Evolutionary conservation across 129 eudicot species (phyloP).

Genomic region (Daucus carota): DNA sequence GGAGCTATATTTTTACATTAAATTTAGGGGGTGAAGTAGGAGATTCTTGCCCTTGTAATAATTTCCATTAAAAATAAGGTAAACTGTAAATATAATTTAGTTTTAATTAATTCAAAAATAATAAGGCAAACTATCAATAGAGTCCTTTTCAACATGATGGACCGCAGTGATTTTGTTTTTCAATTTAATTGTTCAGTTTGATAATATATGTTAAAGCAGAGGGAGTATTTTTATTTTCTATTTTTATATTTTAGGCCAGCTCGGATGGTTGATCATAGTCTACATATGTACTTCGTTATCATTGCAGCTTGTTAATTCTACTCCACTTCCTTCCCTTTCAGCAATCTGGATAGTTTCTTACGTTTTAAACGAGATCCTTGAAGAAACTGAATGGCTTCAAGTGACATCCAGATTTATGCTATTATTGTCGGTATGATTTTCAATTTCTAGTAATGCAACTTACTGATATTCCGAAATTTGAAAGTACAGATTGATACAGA

Average conservation of each 20-base stretch:
- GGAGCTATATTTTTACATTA: too few species aligned
- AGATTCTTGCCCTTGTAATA: too few species aligned
- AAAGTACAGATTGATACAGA: background rate
- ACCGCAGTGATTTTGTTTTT: background rate
- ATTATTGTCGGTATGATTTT: constrained; percentile 42
- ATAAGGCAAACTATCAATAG: too few species aligned
- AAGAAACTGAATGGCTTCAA: constrained; percentile 58
- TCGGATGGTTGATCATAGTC: background rate
- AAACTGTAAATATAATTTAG: too few species aligned
- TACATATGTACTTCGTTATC: background rate
- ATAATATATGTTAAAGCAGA: background rate
- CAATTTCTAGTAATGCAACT: background rate
- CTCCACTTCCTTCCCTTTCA: constrained; percentile 17
- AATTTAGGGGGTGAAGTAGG: too few species aligned
- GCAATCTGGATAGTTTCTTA: constrained; percentile 69
- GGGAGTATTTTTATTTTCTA: background rate
- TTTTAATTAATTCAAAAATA: too few species aligned
- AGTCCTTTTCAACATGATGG: too few species aligned
- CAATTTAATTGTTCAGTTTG: background rate
- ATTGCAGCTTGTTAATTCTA: constrained; percentile 4
- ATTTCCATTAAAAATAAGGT: too few species aligned
- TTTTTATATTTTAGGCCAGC: too few species aligned
- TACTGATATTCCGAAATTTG: background rate
- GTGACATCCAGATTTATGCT: constrained; percentile 70
- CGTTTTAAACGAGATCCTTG: constrained; percentile 67